phyloP scores from a whole-genome alignment of 31 red algal species.

The Pterothamnion heteromorphum region DNA sequence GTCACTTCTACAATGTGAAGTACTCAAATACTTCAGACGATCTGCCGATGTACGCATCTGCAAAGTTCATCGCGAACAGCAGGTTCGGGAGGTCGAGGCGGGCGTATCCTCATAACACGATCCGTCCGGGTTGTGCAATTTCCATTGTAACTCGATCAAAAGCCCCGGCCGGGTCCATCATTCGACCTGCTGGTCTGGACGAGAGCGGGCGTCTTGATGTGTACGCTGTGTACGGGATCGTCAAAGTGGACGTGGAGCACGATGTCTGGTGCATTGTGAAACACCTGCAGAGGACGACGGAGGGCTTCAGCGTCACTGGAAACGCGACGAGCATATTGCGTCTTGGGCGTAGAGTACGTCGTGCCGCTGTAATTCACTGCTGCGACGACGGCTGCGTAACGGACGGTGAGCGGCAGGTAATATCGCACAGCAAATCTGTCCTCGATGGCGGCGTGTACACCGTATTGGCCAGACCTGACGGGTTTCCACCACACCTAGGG shows the following conservation, averaged over 20 bases:
- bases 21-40: not conserved
- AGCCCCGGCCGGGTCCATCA: not conserved
- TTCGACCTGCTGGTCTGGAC: not conserved
- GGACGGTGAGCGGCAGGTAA: not conserved
- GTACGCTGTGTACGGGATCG: not conserved
- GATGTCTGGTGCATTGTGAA: not conserved
- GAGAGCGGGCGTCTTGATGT: not conserved
- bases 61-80: not conserved
- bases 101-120: not conserved
- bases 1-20: not conserved
- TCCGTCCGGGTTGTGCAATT: not conserved
- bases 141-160: not conserved
- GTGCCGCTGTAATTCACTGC: not conserved
- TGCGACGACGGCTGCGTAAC: not conserved
- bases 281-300: not conserved
- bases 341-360: not conserved
- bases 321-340: not conserved
- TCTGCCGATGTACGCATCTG: not conserved
- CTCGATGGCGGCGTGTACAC: not conserved
- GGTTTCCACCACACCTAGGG: not conserved
- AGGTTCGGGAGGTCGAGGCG: not conserved
- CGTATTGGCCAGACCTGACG: not conserved
- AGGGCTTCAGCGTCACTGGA: not conserved
- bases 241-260: not conserved
- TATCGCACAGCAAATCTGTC: not conserved